phyloP scores from a whole-genome alignment of 2,329 filamentous ascomycete species.

The Rhynchosporium secalis region DNA sequence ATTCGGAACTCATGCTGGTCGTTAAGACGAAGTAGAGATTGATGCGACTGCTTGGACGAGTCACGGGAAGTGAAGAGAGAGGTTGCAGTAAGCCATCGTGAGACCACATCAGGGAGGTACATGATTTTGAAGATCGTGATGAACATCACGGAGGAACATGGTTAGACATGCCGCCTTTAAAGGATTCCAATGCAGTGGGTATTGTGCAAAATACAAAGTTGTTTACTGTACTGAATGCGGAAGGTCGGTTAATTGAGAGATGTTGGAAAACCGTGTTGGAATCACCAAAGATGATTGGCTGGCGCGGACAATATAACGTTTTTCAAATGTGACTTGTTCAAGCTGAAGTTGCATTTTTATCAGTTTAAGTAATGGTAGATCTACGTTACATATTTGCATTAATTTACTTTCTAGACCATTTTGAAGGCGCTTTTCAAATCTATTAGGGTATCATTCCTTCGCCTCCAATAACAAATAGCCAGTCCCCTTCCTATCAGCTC shows the following conservation, averaged over 20 bases:
- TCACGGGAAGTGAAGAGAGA: constrained; percentile 7
- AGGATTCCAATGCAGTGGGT: constrained; percentile 3
- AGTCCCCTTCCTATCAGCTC: no score
- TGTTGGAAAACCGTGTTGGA: constrained; percentile 5
- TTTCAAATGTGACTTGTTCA: not conserved
- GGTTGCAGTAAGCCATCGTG: constrained; percentile 14
- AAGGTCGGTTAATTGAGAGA: constrained; percentile 7
- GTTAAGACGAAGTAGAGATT: constrained; percentile 24
- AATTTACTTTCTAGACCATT: not conserved
- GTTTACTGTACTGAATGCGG: constrained; percentile 1
- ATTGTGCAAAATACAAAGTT: not conserved
- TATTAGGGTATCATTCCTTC: not conserved
- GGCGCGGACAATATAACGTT: not conserved
- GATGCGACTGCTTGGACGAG: constrained; percentile 4
- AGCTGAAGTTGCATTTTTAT: not conserved
- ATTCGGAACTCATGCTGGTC: constrained; percentile 29
- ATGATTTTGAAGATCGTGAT: constrained; percentile 18
- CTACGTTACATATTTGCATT: not conserved
- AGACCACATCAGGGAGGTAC: constrained; percentile 15
- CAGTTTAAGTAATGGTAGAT: not conserved
- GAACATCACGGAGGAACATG: not conserved
- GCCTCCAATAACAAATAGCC: no score
- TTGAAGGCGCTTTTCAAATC: not conserved
- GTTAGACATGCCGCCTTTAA: constrained; percentile 5
- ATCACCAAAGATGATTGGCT: not conserved